Evolutionary conservation across 2,329 filamentous ascomycete genomes (phyloP).

Genomic region (Pezicula radicicola): DNA sequence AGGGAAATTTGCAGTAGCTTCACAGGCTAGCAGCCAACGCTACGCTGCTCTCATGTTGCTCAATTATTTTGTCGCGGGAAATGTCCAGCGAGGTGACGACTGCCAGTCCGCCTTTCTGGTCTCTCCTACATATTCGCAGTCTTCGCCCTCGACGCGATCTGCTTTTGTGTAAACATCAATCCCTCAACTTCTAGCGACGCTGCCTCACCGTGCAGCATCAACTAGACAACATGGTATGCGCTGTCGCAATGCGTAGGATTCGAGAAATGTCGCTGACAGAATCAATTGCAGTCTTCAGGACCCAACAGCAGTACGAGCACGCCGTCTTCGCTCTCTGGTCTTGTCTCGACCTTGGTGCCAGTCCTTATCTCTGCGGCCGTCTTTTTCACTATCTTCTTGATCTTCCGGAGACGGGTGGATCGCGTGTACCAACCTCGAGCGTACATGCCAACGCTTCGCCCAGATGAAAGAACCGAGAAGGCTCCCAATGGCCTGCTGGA

Average conservation of each 20-base stretch:
- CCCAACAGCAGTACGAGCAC: background rate
- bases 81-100: background rate
- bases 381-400: constrained; percentile 40
- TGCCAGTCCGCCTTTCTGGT: background rate
- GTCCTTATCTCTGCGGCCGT: constrained; percentile 38
- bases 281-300: background rate
- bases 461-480: constrained; percentile 52
- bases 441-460: constrained; percentile 46
- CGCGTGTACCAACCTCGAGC: constrained; percentile 52
- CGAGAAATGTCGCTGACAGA: background rate
- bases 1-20: background rate
- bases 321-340: constrained; percentile 24
- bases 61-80: background rate
- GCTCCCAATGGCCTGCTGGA: constrained; percentile 58
- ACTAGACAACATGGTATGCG: background rate
- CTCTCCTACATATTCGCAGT: background rate
- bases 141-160: background rate
- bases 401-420: constrained; percentile 42
- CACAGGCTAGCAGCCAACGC: background rate
- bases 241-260: background rate
- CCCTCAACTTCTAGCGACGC: background rate
- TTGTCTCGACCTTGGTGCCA: constrained; percentile 46
- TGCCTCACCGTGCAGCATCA: background rate
- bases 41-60: background rate
- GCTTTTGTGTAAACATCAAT: background rate